phyloP scores from a whole-genome alignment of 495 filamentous ascomycete species.

The Aspergillus steynii region DNA sequence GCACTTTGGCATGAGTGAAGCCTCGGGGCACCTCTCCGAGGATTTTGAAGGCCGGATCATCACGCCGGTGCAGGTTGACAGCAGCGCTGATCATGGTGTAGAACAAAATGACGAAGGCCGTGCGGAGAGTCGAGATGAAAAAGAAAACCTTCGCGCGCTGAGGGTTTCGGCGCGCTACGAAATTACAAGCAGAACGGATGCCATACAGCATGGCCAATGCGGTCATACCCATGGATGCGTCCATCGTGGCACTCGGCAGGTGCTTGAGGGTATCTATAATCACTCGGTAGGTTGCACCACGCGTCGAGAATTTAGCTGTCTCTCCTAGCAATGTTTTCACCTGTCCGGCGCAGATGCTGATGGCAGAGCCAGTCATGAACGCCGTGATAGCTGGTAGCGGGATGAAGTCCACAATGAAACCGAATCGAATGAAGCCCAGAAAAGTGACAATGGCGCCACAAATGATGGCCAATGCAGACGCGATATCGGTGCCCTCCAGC shows the following conservation, averaged over 20 bases:
- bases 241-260: slow-evolving; percentile 64
- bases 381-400: slow-evolving; percentile 87
- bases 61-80: slow-evolving; percentile 62
- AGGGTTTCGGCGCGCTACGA: slow-evolving; percentile 66
- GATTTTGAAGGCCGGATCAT: slow-evolving; percentile 60
- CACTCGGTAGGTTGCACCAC: slow-evolving; percentile 78
- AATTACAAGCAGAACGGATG: slow-evolving; percentile 69
- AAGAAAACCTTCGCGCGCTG: slow-evolving; percentile 73
- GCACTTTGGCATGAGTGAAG: slow-evolving; percentile 76
- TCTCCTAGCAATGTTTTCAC: slow-evolving; percentile 84
- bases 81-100: slow-evolving; percentile 92
- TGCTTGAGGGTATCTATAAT: slow-evolving; percentile 85
- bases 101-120: slow-evolving; percentile 87
- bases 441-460: slow-evolving; percentile 76
- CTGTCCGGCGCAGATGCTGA: slow-evolving; percentile 88
- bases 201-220: slow-evolving; percentile 83
- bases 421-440: slow-evolving; percentile 76
- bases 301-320: slow-evolving; percentile 66
- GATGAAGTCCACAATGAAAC: slow-evolving; percentile 98
- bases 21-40: slow-evolving; percentile 78
- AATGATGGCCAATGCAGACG: slow-evolving; percentile 78
- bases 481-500: slow-evolving; percentile 60
- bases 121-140: slow-evolving; percentile 85
- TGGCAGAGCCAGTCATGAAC: slow-evolving; percentile 96
- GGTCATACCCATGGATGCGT: slow-evolving; percentile 88